Evolutionary conservation across 2,329 filamentous ascomycete species (phyloP).

Genomic region (Fusarium begoniae): DNA sequence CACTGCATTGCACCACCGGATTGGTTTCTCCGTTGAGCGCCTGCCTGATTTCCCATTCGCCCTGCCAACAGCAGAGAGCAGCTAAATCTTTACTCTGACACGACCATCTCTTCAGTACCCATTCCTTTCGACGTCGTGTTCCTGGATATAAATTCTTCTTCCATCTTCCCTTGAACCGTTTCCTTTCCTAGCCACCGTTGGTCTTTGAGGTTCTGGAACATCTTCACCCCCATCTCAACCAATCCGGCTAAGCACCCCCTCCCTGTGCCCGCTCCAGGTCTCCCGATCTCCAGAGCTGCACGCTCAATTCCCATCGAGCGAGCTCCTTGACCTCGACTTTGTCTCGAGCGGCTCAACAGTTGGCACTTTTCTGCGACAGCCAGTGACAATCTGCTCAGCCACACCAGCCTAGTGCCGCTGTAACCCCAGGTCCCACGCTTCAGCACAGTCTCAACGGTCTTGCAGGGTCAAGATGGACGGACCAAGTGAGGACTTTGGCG

Average conservation of each 20-base stretch:
- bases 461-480: conserved; percentile 16
- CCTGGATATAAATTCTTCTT: not conserved
- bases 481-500: not conserved
- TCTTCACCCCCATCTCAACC: not conserved
- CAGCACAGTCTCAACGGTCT: not conserved
- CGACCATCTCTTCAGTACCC: not conserved
- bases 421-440: not conserved
- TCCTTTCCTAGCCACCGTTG: not conserved
- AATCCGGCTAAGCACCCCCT: conserved; percentile 1
- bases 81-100: not conserved
- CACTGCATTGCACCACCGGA: conserved; percentile 7
- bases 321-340: not conserved
- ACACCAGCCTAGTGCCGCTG: not conserved
- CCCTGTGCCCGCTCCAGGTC: not conserved
- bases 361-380: not conserved
- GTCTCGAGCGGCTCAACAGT: not conserved
- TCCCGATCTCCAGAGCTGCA: not conserved
- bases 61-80: not conserved
- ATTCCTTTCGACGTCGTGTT: not conserved
- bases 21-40: conserved; percentile 24
- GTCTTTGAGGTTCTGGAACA: conserved; percentile 6
- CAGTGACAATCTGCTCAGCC: not conserved
- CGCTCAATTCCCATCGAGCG: not conserved
- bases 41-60: not conserved
- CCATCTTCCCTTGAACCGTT: not conserved